Percentiles rank a stretch among this genome's conserved stretches.
phyloP scores from a whole-genome alignment of 2,329 filamentous ascomycete genomes.

The Sphaerulina vaccinii region DNA sequence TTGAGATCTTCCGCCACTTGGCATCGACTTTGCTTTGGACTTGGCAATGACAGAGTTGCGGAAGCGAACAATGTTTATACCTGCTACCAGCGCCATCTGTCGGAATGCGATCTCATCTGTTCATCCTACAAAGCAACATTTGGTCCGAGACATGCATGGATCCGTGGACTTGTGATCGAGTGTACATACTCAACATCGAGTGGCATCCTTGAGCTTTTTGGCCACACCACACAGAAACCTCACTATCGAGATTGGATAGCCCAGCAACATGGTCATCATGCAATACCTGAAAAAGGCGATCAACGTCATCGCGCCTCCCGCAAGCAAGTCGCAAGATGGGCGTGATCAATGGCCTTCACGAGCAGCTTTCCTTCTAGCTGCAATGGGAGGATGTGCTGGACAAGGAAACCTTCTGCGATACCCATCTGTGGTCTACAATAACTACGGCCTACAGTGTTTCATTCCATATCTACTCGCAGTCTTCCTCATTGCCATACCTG shows the following conservation, averaged over 20 bases:
- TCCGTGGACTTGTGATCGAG: conserved; percentile 3
- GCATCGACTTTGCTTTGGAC: background rate
- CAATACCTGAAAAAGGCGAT: conserved; percentile 11
- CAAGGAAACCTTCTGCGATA: conserved; percentile 60
- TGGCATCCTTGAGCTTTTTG: conserved; percentile 6
- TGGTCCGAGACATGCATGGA: conserved; percentile 5
- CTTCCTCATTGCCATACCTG: conserved; percentile 57
- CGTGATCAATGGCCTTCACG: conserved; percentile 58
- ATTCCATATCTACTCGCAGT: conserved; percentile 59
- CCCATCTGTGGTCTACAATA: conserved; percentile 60
- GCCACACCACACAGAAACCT: background rate
- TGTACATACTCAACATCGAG: conserved; percentile 11
- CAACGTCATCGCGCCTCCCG: conserved; percentile 13
- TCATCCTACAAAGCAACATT: background rate
- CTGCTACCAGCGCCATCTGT: background rate
- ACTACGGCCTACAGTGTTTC: conserved; percentile 61
- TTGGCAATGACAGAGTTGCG: conserved; percentile 12
- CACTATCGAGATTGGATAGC: background rate
- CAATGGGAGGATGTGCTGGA: conserved; percentile 59
- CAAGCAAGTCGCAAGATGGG: conserved; percentile 39
- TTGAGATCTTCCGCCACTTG: background rate
- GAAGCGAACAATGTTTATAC: conserved; percentile 1
- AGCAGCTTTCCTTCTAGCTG: conserved; percentile 56
- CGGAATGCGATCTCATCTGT: background rate
- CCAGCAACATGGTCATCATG: conserved; percentile 3